Evolutionary conservation across 78 protist species (phyloP).

Genomic region (Dictyostelium discoideum): dicty_2.7 NC_007089.4:3413001-3413500

Average conservation of each 20-base stretch:
- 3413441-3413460: constrained; percentile 25
- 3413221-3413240: constrained; percentile 19
- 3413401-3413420: not conserved
- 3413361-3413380: not conserved
- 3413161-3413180: not conserved
- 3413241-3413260: not conserved
- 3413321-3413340: too few species aligned
- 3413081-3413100: too few species aligned
- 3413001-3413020: not conserved
- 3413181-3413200: constrained; percentile 26
- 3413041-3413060: not conserved
- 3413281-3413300: not conserved
- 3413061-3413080: too few species aligned
- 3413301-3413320: too few species aligned
- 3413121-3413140: not conserved
- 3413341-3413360: not conserved
- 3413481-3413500: not conserved
- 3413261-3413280: too few species aligned
- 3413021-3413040: not conserved
- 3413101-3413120: not conserved
- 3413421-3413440: constrained; percentile 5
- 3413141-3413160: not conserved
- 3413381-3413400: not conserved
- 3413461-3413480: not conserved
- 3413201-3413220: not conserved